These are phyloP conservation scores for Rubroboletus pulcherrimus DNA, from an alignment of 768 basidiomycete species.

Conservation along the genomic window DNA sequence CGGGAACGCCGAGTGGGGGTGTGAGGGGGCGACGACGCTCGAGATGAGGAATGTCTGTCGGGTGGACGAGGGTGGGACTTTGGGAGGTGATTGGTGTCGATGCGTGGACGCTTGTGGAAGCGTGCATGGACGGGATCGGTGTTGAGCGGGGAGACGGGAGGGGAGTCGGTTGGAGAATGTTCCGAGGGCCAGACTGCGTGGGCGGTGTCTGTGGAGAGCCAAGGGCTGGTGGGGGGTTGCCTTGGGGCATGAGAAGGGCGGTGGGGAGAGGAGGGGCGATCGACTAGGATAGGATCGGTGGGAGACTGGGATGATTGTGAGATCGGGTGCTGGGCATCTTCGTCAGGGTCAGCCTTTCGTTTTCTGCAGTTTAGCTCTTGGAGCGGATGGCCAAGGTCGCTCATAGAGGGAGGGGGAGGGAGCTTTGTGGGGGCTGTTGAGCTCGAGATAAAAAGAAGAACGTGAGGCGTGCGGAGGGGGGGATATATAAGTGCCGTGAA, in stretches of 20 bases:
- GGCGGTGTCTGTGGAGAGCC: slow-evolving; percentile 30
- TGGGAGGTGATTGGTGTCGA: slow-evolving; percentile 20
- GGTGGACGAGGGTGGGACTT: slow-evolving; percentile 14
- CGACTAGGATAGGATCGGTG: slow-evolving; percentile 35
- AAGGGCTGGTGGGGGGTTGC: slow-evolving; percentile 35
- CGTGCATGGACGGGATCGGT: slow-evolving; percentile 22
- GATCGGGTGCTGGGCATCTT: slow-evolving; percentile 34
- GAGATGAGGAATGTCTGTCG: slow-evolving; percentile 13
- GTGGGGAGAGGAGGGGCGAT: slow-evolving; percentile 29
- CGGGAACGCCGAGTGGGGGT: slow-evolving; percentile 31
- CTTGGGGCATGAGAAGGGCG: slow-evolving; percentile 36
- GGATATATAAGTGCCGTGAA: slow-evolving; percentile 34
- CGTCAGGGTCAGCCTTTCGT: slow-evolving; percentile 61
- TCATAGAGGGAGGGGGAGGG: slow-evolving; percentile 41
- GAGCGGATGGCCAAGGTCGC: slow-evolving; percentile 55
- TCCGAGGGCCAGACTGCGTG: slow-evolving; percentile 39
- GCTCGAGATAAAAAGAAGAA: slow-evolving; percentile 13
- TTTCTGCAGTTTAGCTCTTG: slow-evolving; percentile 55
- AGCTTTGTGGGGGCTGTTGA: slow-evolving; percentile 11
- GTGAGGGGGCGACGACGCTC: slow-evolving; percentile 19
- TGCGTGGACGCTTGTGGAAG: slow-evolving; percentile 30
- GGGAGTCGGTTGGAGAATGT: slow-evolving; percentile 31
- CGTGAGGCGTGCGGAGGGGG: slow-evolving; percentile 10
- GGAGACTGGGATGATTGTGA: slow-evolving; percentile 23
- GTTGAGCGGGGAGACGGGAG: slow-evolving; percentile 41